Evolutionary conservation across 495 filamentous ascomycete species (phyloP), one percentile per base, ranked within the genome.

Genomic region (Hypomontagnella submonticulosa): DNA sequence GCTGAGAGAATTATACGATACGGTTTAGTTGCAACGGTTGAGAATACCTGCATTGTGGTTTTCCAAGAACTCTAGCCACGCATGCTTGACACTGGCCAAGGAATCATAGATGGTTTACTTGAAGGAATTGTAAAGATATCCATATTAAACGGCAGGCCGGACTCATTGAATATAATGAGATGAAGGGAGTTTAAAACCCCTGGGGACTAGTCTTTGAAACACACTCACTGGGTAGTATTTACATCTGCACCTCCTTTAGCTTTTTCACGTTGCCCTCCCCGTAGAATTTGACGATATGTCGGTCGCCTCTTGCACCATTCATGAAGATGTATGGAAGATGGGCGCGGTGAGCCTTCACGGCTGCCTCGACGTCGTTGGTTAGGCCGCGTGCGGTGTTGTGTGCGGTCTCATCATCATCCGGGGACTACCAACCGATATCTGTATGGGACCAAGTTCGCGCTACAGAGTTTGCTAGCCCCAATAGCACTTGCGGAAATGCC

Each of bases 201-300:
- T n/a, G n/a, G n/a, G n/a, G n/a, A n/a, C n/a, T n/a, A n/a, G n/a
- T n/a, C n/a, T n/a, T n/a, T n/a, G n/a, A n/a, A n/a, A n/a, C n/a
- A n/a, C n/a, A n/a, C n/a, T n/a, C n/a, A n/a, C n/a, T n/a, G n/a
- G n/a, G n/a, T n/a, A n/a, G n/a, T n/a, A n/a, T n/a, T n/a, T n/a
- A n/a, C n/a, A n/a, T n/a, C n/a, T 71, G 64, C 6, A 76, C 43
- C 4, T 30, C 59, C 46, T 47, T 51, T 46, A 81, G 52, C 44
- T 55, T 70, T 0, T 40, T 57, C 18, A 76, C 23, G 43, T 75
- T 79, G 10, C 34, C 64, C 6, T 57, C 20, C 0, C 79, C 79
- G 62, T 80, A 81, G 2, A 62, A 46, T 4, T 51, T 37, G 15
- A 81, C 67, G 1, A 77, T 61, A 3, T 62, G 7, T 55, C 81